Percentiles rank a stretch among this genome's conserved stretches.
These are phyloP conservation scores for Botrytis sinoallii DNA, from an alignment of 2,329 filamentous ascomycete genomes.

Conservation along the genomic window DNA sequence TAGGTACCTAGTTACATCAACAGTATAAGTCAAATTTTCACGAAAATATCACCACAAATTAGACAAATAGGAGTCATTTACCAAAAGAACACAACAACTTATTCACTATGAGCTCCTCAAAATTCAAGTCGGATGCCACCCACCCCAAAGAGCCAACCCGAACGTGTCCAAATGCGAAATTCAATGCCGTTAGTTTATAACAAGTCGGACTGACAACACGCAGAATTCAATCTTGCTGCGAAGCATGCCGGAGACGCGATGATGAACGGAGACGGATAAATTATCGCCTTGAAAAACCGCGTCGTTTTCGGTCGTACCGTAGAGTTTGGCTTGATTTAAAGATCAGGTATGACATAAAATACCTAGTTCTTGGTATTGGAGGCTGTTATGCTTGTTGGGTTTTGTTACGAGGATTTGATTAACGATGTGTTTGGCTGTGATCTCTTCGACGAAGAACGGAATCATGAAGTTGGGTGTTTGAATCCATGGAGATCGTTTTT, in stretches of 20 bases:
- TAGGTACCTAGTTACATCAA: neutral
- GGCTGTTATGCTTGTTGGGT: neutral
- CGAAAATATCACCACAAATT: neutral
- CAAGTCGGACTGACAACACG: too few relatives aligned
- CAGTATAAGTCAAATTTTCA: neutral
- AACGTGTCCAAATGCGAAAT: too few relatives aligned
- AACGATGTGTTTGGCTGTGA: neutral
- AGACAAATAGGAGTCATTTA: neutral
- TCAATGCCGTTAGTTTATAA: too few relatives aligned
- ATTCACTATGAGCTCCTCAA: neutral
- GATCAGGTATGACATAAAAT: neutral
- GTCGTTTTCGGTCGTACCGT: too few relatives aligned
- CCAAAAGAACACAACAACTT: too few relatives aligned
- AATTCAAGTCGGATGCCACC: too few relatives aligned
- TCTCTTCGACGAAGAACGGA: neutral
- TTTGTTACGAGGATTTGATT: neutral
- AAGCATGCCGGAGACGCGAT: too few relatives aligned
- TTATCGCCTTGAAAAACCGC: too few relatives aligned
- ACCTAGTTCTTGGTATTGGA: neutral
- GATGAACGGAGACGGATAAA: too few relatives aligned
- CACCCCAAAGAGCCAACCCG: too few relatives aligned
- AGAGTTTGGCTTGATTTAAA: too few relatives aligned
- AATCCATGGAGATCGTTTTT: neutral
- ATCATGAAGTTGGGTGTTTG: neutral
- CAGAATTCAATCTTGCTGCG: too few relatives aligned